These are phyloP conservation scores for Botrytis sinoallii DNA, from an alignment of 2,329 filamentous ascomycete genomes.

Conservation along the genomic window DNA sequence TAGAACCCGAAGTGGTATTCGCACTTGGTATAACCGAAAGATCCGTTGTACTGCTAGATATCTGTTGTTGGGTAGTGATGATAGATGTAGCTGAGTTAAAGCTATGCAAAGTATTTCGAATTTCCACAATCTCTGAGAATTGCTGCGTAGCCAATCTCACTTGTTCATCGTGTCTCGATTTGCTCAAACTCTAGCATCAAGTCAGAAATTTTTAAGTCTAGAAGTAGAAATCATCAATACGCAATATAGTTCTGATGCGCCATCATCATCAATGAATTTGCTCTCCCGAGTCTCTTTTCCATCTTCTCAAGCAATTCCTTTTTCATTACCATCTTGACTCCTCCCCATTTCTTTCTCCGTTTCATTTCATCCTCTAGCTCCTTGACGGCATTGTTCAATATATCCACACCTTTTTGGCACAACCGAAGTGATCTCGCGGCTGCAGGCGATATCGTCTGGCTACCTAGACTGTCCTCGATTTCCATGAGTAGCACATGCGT, in stretches of 20 bases:
- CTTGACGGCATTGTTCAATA: not conserved
- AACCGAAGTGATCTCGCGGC: not conserved
- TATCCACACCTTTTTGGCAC: not conserved
- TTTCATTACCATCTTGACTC: not conserved
- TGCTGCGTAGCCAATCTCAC: not conserved
- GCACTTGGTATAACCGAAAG: not conserved
- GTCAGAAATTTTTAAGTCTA: not conserved
- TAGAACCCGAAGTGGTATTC: not conserved
- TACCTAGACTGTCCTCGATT: not conserved
- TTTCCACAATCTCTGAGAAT: not conserved
- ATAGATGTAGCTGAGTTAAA: not conserved
- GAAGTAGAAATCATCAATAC: not conserved
- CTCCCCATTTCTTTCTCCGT: not conserved
- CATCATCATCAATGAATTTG: not conserved
- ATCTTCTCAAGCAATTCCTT: not conserved
- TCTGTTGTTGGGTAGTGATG: not conserved
- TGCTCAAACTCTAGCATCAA: not conserved
- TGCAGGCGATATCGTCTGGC: not conserved
- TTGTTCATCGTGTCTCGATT: not conserved
- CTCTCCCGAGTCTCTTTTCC: not conserved
- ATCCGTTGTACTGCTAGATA: rapidly evolving
- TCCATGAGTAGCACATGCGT: not conserved
- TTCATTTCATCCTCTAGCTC: not conserved
- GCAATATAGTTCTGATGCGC: not conserved
- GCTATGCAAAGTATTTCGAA: not conserved